A percentile compares a stretch with the other conserved stretches of the same genome.
Conservation (phyloP, 345 rosid genomes). For the Excoecaria cochinchinensis region DNA sequence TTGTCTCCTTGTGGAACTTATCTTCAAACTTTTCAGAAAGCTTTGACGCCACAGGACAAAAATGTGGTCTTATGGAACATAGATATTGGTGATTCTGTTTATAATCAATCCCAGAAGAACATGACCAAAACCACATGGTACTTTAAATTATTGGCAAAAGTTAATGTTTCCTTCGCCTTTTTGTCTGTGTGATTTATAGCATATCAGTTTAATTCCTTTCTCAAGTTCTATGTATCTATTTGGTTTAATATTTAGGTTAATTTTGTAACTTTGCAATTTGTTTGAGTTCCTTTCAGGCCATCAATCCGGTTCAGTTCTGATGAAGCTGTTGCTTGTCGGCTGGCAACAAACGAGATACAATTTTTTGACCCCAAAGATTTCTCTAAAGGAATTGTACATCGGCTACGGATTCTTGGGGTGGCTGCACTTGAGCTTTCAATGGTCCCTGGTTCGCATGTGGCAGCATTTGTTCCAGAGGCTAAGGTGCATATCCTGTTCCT, state of each 20-base stretch:
- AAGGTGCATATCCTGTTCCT: slow-evolving; percentile 51
- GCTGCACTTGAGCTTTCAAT: slow-evolving; percentile 82
- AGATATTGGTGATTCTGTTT: slow-evolving; percentile 64
- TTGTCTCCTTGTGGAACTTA: slow-evolving; percentile 79
- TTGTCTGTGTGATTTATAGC: background rate
- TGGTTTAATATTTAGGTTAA: background rate
- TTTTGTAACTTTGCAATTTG: slow-evolving; percentile 11
- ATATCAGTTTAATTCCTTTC: background rate
- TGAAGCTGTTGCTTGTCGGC: slow-evolving; percentile 77
- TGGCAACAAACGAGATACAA: slow-evolving; percentile 87
- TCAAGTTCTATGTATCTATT: background rate
- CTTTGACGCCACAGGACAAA: slow-evolving; percentile 73
- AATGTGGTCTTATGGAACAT: slow-evolving; percentile 67
- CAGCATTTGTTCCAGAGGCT: slow-evolving; percentile 85
- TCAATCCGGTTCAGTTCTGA: slow-evolving; percentile 69
- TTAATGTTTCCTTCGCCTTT: background rate
- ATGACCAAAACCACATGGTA: slow-evolving; percentile 83
- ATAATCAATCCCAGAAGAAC: slow-evolving; percentile 71
- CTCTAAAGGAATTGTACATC: slow-evolving; percentile 62
- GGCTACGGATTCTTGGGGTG: slow-evolving; percentile 72
- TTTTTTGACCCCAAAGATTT: slow-evolving; percentile 82
- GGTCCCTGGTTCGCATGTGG: slow-evolving; percentile 79
- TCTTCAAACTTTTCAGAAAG: slow-evolving; percentile 85
- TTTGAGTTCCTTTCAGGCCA: slow-evolving; percentile 58
- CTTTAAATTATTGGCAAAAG: background rate